Percentiles rank a stretch among this genome's conserved stretches.
These are phyloP conservation scores for Phylloporus sp. DNA, from an alignment of 768 basidiomycete genomes.

Conservation along the genomic window DNA sequence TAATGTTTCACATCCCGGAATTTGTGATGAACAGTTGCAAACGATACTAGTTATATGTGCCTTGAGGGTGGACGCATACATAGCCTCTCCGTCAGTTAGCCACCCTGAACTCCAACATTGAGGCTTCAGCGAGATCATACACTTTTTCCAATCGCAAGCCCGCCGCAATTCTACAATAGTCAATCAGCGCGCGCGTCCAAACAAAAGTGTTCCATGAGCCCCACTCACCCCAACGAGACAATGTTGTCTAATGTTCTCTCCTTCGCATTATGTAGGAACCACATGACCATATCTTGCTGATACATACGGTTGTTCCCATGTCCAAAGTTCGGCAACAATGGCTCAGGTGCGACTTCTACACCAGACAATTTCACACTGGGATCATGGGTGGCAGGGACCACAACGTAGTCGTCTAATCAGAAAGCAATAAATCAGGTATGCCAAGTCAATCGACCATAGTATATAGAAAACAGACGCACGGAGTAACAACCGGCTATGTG, in stretches of 20 bases:
- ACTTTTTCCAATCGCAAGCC: constrained; percentile 23
- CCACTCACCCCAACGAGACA: constrained; percentile 31
- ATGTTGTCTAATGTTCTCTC: constrained; percentile 43
- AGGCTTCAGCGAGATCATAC: constrained; percentile 27
- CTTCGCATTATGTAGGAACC: constrained; percentile 38
- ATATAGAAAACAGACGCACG: constrained; percentile 24
- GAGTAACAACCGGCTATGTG: constrained; percentile 31
- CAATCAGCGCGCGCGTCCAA: not conserved
- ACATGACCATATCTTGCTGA: constrained; percentile 46
- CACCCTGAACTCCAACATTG: constrained; percentile 25
- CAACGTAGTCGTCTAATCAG: constrained; percentile 22
- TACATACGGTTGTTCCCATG: constrained; percentile 39
- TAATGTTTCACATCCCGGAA: not conserved
- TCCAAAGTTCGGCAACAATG: constrained; percentile 37
- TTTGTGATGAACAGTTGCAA: not conserved
- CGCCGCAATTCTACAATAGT: constrained; percentile 11
- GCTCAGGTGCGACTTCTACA: constrained; percentile 37
- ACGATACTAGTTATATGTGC: too few species aligned
- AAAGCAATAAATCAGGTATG: not conserved
- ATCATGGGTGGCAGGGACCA: constrained; percentile 12
- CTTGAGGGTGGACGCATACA: not conserved
- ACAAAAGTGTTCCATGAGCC: not conserved
- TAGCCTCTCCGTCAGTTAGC: constrained; percentile 9
- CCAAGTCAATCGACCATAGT: too few species aligned
- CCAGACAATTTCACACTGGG: constrained; percentile 4